These are phyloP conservation scores for Penicillium macrosclerotiorum DNA, from an alignment of 495 filamentous ascomycete genomes.

Conservation along the genomic window DNA sequence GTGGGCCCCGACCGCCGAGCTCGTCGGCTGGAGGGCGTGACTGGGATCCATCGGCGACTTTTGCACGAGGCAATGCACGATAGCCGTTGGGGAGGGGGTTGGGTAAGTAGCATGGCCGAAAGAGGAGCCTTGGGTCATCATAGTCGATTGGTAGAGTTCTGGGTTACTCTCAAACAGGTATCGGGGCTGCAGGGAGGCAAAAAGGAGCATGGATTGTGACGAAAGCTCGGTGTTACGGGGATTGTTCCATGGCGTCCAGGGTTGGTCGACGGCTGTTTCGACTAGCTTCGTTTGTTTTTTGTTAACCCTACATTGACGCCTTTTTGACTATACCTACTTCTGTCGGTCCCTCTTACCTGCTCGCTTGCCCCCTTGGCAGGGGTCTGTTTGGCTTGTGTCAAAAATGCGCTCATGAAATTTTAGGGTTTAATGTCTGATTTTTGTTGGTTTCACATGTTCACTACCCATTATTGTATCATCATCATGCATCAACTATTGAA, in stretches of 20 bases:
- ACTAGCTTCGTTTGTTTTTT: background rate
- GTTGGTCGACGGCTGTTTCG: constrained; percentile 1
- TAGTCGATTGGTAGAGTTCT: background rate
- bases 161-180: background rate
- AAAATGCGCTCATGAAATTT: background rate
- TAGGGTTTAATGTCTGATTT: background rate
- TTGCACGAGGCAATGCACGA: constrained; percentile 28
- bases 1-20: constrained; percentile 53
- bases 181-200: background rate
- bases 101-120: background rate
- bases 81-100: constrained; percentile 7
- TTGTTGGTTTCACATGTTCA: constrained; percentile 3
- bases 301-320: background rate
- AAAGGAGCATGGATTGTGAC: background rate
- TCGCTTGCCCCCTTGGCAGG: background rate
- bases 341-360: background rate
- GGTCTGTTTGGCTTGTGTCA: too few species aligned
- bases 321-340: too few species aligned
- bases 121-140: too few species aligned
- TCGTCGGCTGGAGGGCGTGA: constrained; percentile 24
- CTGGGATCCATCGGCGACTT: constrained; percentile 42
- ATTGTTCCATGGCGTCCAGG: constrained; percentile 1
- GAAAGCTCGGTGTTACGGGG: constrained; percentile 8
- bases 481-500: constrained; percentile 1
- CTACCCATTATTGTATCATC: constrained; percentile 1